Evolutionary conservation across 306 rosid genomes (phyloP).

Genomic region (Corylus heterophylla): DNA sequence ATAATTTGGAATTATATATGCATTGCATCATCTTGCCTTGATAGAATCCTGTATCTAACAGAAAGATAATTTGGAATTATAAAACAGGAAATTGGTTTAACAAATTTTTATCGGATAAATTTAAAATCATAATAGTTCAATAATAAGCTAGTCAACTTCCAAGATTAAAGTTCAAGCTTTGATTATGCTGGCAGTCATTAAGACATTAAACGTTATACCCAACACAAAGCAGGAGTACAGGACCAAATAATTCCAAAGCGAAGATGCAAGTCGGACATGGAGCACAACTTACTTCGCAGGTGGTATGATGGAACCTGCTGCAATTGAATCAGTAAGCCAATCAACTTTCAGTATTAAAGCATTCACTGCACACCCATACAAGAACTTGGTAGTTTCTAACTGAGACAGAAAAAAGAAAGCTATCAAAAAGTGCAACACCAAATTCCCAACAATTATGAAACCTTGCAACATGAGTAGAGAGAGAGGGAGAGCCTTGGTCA

Average conservation of each 20-base stretch:
- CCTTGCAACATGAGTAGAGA: background rate
- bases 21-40: constrained; percentile 44
- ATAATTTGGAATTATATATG: constrained; percentile 24
- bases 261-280: constrained; percentile 7
- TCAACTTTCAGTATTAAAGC: constrained; percentile 66
- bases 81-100: background rate
- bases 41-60: constrained; percentile 67
- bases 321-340: constrained; percentile 73
- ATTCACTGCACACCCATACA: constrained; percentile 88
- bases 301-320: constrained; percentile 54
- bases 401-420: constrained; percentile 46
- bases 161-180: constrained; percentile 9
- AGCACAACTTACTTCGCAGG: constrained; percentile 72
- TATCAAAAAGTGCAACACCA: constrained; percentile 15
- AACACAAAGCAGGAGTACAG: constrained; percentile 4
- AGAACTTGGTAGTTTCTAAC: constrained; percentile 77
- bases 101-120: background rate
- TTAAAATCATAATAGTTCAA: background rate
- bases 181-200: background rate
- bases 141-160: constrained; percentile 23
- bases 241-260: constrained; percentile 12
- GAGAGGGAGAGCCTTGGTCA: no score
- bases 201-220: background rate
- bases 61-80: constrained; percentile 21
- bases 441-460: background rate